Percentiles rank a stretch among this genome's conserved stretches.
Conservation (phyloP, 768 basidiomycete genomes). For the Termitomyces sp. region DNA sequence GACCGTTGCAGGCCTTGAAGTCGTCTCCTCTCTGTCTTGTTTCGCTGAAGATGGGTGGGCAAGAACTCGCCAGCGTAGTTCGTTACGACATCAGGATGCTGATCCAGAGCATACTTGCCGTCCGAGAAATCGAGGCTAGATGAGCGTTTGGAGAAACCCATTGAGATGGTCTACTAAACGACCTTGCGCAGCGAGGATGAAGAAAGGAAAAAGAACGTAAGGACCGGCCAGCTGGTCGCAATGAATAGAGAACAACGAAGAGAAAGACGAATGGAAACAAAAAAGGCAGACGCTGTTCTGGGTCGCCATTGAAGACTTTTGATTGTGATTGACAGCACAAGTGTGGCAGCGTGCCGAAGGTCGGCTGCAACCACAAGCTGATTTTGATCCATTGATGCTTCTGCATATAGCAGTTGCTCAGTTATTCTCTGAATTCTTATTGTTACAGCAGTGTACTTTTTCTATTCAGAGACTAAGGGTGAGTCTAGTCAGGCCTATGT, state of each 20-base stretch:
- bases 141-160: constrained; percentile 40
- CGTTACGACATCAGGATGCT: constrained; percentile 48
- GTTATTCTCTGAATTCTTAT: background rate
- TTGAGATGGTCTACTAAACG: constrained; percentile 29
- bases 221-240: constrained; percentile 49
- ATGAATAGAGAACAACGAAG: constrained; percentile 18
- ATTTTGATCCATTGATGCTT: background rate
- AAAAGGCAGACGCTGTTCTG: constrained; percentile 6
- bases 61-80: constrained; percentile 28
- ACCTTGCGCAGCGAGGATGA: constrained; percentile 34
- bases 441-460: background rate
- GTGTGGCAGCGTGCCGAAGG: constrained; percentile 1
- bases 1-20: constrained; percentile 82
- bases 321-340: constrained; percentile 4
- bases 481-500: background rate
- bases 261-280: constrained; percentile 13
- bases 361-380: constrained; percentile 2
- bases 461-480: background rate
- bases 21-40: constrained; percentile 80
- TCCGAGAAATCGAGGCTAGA: constrained; percentile 75
- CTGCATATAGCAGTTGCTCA: constrained; percentile 2
- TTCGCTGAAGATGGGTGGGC: constrained; percentile 66
- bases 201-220: constrained; percentile 31
- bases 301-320: background rate
- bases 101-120: constrained; percentile 41